These are phyloP conservation scores for Porpolomopsis calyptriformis DNA, from an alignment of 768 basidiomycete genomes.

Conservation along the genomic window DNA sequence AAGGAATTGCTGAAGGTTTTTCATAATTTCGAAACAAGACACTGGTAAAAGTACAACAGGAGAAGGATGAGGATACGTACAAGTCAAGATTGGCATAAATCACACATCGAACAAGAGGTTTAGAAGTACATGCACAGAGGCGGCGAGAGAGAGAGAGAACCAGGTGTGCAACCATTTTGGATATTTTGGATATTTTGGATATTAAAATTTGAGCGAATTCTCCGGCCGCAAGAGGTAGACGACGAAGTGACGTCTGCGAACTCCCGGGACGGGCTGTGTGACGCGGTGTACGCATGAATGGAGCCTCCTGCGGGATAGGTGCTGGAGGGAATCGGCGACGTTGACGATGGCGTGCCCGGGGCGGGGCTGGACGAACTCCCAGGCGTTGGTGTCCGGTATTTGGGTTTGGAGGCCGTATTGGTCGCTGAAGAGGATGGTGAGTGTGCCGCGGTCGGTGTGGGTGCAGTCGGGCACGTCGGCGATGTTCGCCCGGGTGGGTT, in stretches of 20 bases:
- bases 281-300: not conserved
- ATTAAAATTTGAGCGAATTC: no score
- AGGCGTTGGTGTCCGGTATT: not conserved
- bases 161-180: no score
- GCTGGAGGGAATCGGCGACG: not conserved
- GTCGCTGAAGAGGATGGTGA: not conserved
- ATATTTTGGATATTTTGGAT: no score
- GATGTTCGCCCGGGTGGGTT: not conserved
- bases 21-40: no score
- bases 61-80: no score
- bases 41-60: no score
- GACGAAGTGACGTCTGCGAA: not conserved
- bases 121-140: no score
- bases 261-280: not conserved
- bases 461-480: not conserved
- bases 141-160: no score
- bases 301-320: not conserved
- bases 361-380: not conserved
- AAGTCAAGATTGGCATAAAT: no score
- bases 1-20: no score
- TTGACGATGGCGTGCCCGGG: not conserved
- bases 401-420: not conserved
- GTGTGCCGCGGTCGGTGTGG: not conserved
- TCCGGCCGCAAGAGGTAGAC: not conserved
- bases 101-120: no score